phyloP scores from a whole-genome alignment of 306 rosid genomes.

The Cyamopsis tetragonoloba region DNA sequence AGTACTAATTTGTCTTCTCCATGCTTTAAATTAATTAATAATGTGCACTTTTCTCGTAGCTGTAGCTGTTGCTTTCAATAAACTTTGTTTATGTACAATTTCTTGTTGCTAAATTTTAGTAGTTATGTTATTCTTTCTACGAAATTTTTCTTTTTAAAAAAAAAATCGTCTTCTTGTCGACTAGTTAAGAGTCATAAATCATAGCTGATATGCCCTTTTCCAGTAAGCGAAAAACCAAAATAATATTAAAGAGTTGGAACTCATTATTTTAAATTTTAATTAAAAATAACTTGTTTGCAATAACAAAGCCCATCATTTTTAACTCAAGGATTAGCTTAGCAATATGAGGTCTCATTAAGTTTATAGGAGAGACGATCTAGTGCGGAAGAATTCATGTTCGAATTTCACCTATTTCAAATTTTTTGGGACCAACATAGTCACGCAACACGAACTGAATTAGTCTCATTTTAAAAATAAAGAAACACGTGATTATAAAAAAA shows the following conservation, averaged over 20 bases:
- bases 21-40: not conserved
- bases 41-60: not conserved
- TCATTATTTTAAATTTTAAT: not conserved
- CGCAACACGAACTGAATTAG: too few relatives aligned
- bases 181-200: too few relatives aligned
- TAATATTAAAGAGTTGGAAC: not conserved
- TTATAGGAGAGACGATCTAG: too few relatives aligned
- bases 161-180: not conserved
- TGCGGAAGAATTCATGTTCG: too few relatives aligned
- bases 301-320: too few relatives aligned
- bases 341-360: too few relatives aligned
- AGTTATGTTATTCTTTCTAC: not conserved
- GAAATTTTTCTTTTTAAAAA: too few relatives aligned
- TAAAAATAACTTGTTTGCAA: not conserved
- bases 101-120: not conserved
- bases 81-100: not conserved
- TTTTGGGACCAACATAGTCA: too few relatives aligned
- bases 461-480: too few relatives aligned
- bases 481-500: too few relatives aligned
- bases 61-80: not conserved
- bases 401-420: too few relatives aligned
- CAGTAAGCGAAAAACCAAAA: not conserved
- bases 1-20: not conserved
- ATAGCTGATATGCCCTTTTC: not conserved
- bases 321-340: too few relatives aligned